phyloP scores from a whole-genome alignment of 345 rosid genomes.

The Eucalyptus sideroxylon region DNA sequence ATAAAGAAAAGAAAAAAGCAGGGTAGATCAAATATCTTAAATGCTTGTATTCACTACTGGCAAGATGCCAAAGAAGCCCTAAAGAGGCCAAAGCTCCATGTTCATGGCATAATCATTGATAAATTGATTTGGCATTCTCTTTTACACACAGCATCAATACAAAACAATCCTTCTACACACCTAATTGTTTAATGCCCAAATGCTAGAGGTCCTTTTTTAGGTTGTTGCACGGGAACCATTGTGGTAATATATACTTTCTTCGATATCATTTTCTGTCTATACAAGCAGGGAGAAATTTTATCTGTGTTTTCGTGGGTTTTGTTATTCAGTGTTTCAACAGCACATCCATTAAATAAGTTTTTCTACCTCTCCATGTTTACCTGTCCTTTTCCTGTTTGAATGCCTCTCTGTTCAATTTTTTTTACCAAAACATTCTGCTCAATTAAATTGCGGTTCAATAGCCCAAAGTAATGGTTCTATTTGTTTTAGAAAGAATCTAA shows the following conservation, averaged over 20 bases:
- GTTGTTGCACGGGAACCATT: background rate
- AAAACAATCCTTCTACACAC: background rate
- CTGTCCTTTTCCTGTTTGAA: background rate
- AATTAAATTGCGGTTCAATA: background rate
- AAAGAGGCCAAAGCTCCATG: background rate
- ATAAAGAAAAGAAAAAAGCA: background rate
- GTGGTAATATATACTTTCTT: background rate
- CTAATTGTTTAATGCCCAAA: background rate
- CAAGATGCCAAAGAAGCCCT: background rate
- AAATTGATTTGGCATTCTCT: background rate
- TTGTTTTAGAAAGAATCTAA: background rate
- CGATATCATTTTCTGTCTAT: background rate
- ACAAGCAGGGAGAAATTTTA: background rate
- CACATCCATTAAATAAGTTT: background rate
- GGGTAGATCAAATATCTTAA: background rate
- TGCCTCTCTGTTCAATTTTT: background rate
- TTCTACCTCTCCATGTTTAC: background rate
- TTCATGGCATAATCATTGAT: background rate
- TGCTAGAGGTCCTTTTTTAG: background rate
- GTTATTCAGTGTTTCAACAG: background rate
- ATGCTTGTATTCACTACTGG: background rate
- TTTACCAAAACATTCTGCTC: background rate
- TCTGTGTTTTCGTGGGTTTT: background rate
- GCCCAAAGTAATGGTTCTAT: background rate
- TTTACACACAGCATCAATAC: background rate